Base-by-base conservation (phyloP, 2,329 filamentous ascomycete species). In the Ophiostoma sp. region DNA sequence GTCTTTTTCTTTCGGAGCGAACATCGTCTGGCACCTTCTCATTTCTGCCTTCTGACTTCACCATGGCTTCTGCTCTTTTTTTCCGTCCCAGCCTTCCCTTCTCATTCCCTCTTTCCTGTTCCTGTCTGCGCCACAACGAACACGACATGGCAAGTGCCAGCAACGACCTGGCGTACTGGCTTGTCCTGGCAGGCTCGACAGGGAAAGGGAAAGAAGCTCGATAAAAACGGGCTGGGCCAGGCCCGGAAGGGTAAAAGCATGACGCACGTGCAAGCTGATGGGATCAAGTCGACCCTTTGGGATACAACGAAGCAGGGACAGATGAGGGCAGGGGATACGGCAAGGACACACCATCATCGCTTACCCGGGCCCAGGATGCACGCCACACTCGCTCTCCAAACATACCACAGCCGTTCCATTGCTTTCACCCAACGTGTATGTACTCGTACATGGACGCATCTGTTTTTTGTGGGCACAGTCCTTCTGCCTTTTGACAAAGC, bases 71-170 rank as follows among this genome's bases (percentile, higher is more conserved):
- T 55, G 50, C 25, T 15, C 15, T 55, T 55, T 28, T 28, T 15
- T 55, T 17, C 22, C 9, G 6, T 55, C 22, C 9, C 25, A 33
- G 22, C 25, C 45, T 15, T 28, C 8, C 22, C 63, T 31, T 50
- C 31, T 22, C 3, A 8, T 42, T 25, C 61, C 22, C 7, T 42
- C 42, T 15, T 33, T 68, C 28, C n/a, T 36, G 63, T 50, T 31
- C 39, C 33, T 50, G 69, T 36, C 69, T 64, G 52, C 66, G 66
- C 66, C 66, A 69, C 66, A 69, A 39, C 25, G 25, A 52, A n/a
- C 64, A 69, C 64, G 42, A 69, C 64, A 31, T 52, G 66, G 25
- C 25, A 50, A 31, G 17, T 68, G 28, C 45, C 45, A 69, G 66
- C 66, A 70, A 22, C 25, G 68, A 33, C 48, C 45, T 22, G 50